A percentile compares a stretch with the other conserved stretches of the same genome.
These are phyloP conservation scores for Populus pruinosa DNA, from an alignment of 345 rosid genomes.

Conservation along the genomic window DNA sequence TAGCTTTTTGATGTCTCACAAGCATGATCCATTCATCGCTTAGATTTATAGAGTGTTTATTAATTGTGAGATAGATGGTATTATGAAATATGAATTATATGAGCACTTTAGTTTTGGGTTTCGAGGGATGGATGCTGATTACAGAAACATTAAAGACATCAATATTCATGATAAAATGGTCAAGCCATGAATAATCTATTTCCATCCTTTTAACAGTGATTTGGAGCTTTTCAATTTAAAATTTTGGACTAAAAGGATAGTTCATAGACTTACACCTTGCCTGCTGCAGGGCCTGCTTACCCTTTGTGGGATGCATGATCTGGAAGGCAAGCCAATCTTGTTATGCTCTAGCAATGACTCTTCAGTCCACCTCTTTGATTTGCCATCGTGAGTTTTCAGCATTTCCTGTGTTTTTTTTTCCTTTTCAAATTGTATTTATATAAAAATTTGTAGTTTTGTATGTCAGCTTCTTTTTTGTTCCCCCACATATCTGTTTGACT, in stretches of 20 bases:
- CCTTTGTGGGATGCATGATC: slow-evolving; percentile 78
- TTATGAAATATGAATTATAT: background rate
- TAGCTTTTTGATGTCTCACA: background rate
- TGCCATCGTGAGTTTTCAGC: slow-evolving; percentile 77
- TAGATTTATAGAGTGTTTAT: background rate
- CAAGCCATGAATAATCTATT: background rate
- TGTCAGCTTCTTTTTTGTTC: background rate
- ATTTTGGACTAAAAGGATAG: background rate
- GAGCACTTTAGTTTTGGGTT: background rate
- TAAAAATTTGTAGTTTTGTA: background rate
- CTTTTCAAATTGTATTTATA: background rate
- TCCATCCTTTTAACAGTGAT: background rate
- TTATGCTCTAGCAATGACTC: slow-evolving; percentile 77
- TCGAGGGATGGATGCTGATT: background rate
- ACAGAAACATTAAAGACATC: background rate
- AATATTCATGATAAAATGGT: background rate
- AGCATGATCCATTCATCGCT: background rate
- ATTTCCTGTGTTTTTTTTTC: no score
- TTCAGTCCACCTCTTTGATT: slow-evolving; percentile 60
- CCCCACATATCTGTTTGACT: background rate
- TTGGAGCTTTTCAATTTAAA: background rate
- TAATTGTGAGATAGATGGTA: background rate
- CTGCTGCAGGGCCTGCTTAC: slow-evolving; percentile 67
- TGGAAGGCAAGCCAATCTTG: slow-evolving; percentile 78
- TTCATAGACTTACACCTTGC: background rate